These are phyloP conservation scores for Dactylellina parvicollis DNA, from an alignment of 2,329 filamentous ascomycete genomes.

Conservation along the genomic window DNA sequence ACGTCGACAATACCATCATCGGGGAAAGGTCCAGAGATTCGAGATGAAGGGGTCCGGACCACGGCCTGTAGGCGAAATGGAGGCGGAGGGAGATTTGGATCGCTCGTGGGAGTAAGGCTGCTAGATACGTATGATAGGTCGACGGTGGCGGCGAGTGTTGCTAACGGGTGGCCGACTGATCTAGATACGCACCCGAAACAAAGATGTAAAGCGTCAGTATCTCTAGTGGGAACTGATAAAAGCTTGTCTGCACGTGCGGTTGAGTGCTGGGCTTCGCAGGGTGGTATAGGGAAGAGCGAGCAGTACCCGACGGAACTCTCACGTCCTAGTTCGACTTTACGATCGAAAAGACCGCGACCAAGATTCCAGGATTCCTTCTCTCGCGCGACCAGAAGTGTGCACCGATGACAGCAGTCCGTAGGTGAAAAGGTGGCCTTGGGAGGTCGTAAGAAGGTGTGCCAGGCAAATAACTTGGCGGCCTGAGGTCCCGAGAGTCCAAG, in stretches of 20 bases:
- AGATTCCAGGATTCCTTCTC: constrained; percentile 16
- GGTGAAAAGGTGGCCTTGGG: neutral
- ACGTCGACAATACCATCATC: constrained; percentile 45
- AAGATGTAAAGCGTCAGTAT: constrained; percentile 25
- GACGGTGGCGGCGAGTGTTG: constrained; percentile 15
- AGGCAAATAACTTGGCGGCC: neutral
- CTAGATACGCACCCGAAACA: constrained; percentile 17
- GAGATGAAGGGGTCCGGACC: neutral
- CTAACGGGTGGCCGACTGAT: neutral
- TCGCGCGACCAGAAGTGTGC: constrained; percentile 14
- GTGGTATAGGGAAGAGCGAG: neutral
- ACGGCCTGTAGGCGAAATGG: no score
- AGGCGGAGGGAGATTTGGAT: neutral
- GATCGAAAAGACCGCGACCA: constrained; percentile 46
- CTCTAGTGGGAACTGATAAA: neutral
- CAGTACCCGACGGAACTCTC: constrained; percentile 14
- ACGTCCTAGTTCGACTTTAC: neutral
- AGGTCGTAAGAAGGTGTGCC: neutral
- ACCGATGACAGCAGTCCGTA: neutral
- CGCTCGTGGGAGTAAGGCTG: constrained; percentile 11
- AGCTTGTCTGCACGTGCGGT: neutral
- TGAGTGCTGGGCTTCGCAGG: constrained; percentile 7
- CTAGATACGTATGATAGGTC: constrained; percentile 3
- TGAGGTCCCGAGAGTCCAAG: constrained; percentile 13
- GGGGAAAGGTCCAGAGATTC: neutral